Base-by-base conservation (phyloP, 257 asterid species). In the Leptodermis oblonga region DNA sequence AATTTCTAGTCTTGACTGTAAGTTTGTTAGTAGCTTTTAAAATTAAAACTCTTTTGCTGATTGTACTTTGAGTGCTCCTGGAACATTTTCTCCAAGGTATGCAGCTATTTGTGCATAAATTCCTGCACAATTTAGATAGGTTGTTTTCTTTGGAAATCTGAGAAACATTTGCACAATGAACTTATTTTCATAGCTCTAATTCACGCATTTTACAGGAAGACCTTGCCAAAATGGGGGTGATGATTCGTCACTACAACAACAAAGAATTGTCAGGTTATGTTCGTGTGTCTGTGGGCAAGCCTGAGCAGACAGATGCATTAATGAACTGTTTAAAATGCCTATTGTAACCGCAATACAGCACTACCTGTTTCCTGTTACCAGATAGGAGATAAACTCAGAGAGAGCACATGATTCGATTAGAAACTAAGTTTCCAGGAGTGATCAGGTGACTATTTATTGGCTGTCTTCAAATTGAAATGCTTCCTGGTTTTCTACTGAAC, bases 211-310 rank as follows among this genome's bases (percentile, higher is more conserved):
- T 77, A 55, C 92, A 93, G 97, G 99, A 94, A 72, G 97, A 94
- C 67, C 95, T 91, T 1, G 86, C 97, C 2, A 83, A 77, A 65
- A 87, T 72, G 92, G 97, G 97, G 0, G 87, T 94, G 65, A 94
- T 94, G 97, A 91, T 94, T 76, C 97, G 97, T 58, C 97, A 94
- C 80, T 94, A 94, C 87, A 84, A 84, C 66, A 91, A 84, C 79
- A 94, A 85, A 72, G 99, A 94, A 72, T 67, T 94, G 78, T 82
- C 83, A 5, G 96, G 95, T 65, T 94, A 81, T 52, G 97, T 94
- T 20, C 97, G 97, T 17, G 89, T 94, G 34, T 90, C 99, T 28
- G 97, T 89, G 25, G 99, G 99, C 41, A 91, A 89, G 83, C 99
- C 96, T 2, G 93, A 89, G 87, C 99, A 91, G 49, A 91, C 97